These are phyloP conservation scores for Theobroma cacao DNA, from an alignment of 345 rosid species.

Conservation along the genomic window DNA sequence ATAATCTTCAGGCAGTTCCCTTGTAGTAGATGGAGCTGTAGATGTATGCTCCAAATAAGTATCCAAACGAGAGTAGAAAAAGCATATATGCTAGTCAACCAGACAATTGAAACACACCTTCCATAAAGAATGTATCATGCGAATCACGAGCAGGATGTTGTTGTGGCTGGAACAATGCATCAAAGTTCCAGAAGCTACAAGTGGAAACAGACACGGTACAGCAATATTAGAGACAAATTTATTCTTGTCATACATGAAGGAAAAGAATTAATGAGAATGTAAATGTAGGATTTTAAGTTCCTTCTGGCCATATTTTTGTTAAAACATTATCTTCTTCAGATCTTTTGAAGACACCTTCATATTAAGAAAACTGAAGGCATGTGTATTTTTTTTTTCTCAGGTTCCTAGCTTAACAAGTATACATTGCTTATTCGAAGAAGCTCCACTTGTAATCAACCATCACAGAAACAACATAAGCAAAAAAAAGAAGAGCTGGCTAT, in stretches of 20 bases:
- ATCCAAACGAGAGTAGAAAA: constrained; percentile 11
- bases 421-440: background rate
- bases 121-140: constrained; percentile 87
- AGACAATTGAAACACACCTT: constrained; percentile 43
- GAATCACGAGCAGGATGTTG: constrained; percentile 99
- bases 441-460: constrained; percentile 14
- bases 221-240: background rate
- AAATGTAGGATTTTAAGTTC: background rate
- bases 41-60: constrained; percentile 11
- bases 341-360: background rate
- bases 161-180: constrained; percentile 94
- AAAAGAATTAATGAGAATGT: background rate
- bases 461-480: background rate
- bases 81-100: background rate
- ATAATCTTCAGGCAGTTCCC: constrained; percentile 77
- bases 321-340: background rate
- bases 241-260: background rate
- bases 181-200: constrained; percentile 97
- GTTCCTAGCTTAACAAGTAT: background rate
- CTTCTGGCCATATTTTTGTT: background rate
- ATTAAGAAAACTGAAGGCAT: background rate
- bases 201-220: constrained; percentile 8
- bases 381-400: background rate
- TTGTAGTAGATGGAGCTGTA: constrained; percentile 83
- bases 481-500: background rate